A percentile compares a stretch with the other conserved stretches of the same genome.
Conservation (phyloP, 345 rosid genomes). For the Arabis alpina region DNA sequence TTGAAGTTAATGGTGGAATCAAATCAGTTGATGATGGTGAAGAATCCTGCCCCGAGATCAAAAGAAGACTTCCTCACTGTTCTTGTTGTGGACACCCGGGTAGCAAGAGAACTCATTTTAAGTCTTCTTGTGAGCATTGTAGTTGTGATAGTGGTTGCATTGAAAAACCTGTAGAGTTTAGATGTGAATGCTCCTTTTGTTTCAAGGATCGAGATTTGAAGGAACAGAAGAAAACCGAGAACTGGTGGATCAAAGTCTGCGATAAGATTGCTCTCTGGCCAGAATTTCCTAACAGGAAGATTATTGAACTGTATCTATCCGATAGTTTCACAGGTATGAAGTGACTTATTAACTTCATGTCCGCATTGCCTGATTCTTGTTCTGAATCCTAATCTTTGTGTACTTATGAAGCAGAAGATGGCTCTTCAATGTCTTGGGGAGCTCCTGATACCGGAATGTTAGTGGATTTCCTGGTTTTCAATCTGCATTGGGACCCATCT, state of each 20-base stretch:
- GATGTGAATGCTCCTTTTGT: conserved; percentile 70
- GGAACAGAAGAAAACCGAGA: conserved; percentile 60
- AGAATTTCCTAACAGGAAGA: conserved; percentile 71
- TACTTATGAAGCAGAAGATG: conserved; percentile 47
- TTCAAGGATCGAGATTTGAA: conserved; percentile 55
- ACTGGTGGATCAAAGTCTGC: conserved; percentile 77
- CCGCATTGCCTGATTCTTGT: conserved; percentile 5
- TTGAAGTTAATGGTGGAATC: conserved; percentile 39
- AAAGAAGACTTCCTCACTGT: conserved; percentile 65
- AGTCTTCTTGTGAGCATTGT: conserved; percentile 70
- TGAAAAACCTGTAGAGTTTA: conserved; percentile 63
- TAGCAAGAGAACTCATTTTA: conserved; percentile 64
- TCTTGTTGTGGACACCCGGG: conserved; percentile 95
- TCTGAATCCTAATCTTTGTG: conserved; percentile 28
- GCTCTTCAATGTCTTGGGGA: conserved; percentile 61
- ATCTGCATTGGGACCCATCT: conserved; percentile 75
- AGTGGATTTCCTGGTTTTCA: conserved; percentile 76
- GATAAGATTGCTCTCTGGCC: conserved; percentile 59
- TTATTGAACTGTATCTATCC: conserved; percentile 69
- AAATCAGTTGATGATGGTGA: conserved; percentile 42
- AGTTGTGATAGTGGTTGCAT: conserved; percentile 55
- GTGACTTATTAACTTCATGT: conserved; percentile 10
- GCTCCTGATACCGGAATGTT: conserved; percentile 76
- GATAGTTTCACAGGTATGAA: conserved; percentile 49
- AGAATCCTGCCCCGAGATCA: conserved; percentile 43